Evolutionary conservation across 2,329 filamentous ascomycete species (phyloP).

Genomic region (Colletotrichum orbiculare): DNA sequence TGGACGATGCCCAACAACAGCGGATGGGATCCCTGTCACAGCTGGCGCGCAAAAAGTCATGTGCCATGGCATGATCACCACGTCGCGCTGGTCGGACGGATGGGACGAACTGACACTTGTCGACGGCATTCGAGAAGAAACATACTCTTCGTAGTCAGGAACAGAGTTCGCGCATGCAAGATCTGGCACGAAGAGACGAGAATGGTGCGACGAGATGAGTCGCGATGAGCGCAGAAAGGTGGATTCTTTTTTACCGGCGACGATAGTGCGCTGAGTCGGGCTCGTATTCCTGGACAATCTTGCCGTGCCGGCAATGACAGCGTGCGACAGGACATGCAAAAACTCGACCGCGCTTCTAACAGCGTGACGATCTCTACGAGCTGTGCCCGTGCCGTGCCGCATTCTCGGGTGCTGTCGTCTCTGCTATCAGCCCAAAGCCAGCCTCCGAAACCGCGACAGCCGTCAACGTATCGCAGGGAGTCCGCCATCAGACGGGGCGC

Average conservation of each 20-base stretch:
- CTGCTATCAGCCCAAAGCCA: not conserved
- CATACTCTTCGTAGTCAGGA: not conserved
- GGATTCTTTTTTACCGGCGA: not conserved
- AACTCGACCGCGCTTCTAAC: too few relatives aligned
- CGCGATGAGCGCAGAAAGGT: not conserved
- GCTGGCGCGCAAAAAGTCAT: not conserved
- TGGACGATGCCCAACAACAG: too few relatives aligned
- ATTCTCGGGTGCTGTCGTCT: not conserved
- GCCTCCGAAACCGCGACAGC: constrained; percentile 5
- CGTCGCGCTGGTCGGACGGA: not conserved
- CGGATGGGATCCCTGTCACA: too few relatives aligned
- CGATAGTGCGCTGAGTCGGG: not conserved
- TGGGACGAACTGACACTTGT: constrained; percentile 9
- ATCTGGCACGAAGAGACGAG: not conserved
- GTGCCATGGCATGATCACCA: not conserved
- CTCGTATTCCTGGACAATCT: too few relatives aligned
- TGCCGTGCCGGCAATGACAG: too few relatives aligned
- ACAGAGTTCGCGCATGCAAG: not conserved
- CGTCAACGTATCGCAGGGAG: not conserved
- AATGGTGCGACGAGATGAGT: constrained; percentile 17
- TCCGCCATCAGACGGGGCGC: not conserved
- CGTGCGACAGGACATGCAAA: too few relatives aligned
- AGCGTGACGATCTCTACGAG: too few relatives aligned
- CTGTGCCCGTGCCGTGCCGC: not conserved
- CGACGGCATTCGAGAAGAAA: not conserved